Evolutionary conservation across 225 moss, liverwort and hornwort species (phyloP).

Genomic region (Pseudoscleropodium purum): DNA sequence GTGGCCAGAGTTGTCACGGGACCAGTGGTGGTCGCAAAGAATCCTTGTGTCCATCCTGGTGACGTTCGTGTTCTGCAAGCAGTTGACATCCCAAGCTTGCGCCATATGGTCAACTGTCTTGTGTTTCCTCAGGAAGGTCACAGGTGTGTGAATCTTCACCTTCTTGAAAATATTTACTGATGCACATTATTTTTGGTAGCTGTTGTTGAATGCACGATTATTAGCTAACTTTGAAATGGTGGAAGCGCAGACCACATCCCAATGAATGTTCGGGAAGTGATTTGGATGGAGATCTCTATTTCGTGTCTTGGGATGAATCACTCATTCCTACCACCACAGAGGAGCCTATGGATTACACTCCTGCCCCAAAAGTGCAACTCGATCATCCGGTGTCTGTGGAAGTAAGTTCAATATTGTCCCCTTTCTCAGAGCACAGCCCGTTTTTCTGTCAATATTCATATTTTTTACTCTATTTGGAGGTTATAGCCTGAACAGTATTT

Average conservation of each 20-base stretch:
- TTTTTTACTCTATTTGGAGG: not conserved
- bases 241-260: constrained; percentile 65
- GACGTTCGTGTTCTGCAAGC: constrained; percentile 63
- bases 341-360: constrained; percentile 72
- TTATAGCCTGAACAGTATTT: not conserved
- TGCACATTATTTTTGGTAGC: not conserved
- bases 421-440: not conserved
- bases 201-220: not conserved
- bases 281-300: constrained; percentile 87
- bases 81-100: constrained; percentile 51
- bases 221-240: constrained; percentile 1
- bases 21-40: constrained; percentile 62
- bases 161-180: not conserved
- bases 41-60: constrained; percentile 80
- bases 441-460: not conserved
- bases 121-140: constrained; percentile 79
- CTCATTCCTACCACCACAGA: constrained; percentile 44
- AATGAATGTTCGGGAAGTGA: constrained; percentile 98
- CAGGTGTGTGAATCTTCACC: constrained; percentile 34
- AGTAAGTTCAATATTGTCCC: constrained; percentile 25
- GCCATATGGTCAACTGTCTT: constrained; percentile 78
- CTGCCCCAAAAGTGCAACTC: constrained; percentile 17
- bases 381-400: constrained; percentile 45
- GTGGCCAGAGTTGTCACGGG: constrained; percentile 45
- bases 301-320: constrained; percentile 61